Evolutionary conservation across 176 grass and related monocot species (phyloP).

Genomic region (Melocanna baccifera): DNA sequence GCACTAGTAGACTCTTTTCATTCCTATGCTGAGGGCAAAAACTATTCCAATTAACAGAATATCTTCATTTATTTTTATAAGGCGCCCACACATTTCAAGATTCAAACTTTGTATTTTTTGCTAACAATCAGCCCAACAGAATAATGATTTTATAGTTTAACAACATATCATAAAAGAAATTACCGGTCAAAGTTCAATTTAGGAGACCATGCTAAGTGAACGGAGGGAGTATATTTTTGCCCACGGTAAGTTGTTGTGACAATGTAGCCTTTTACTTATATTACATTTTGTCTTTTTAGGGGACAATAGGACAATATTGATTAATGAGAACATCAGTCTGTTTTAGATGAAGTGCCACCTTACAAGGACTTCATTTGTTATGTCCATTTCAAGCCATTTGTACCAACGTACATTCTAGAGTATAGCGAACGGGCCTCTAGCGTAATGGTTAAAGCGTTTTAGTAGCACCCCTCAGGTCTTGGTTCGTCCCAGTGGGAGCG

Average conservation of each 20-base stretch:
- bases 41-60: neutral
- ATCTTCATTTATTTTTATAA: conserved; percentile 11
- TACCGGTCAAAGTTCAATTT: neutral
- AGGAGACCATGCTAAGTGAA: neutral
- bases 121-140: neutral
- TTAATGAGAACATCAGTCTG: neutral
- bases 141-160: neutral
- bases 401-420: neutral
- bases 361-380: neutral
- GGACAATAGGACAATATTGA: neutral
- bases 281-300: neutral
- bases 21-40: neutral
- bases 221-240: neutral
- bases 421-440: no score
- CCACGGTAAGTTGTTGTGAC: neutral
- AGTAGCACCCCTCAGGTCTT: no score
- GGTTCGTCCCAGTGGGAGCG: no score
- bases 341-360: neutral
- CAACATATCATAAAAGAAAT: neutral
- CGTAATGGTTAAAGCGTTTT: no score
- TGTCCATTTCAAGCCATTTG: neutral
- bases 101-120: neutral
- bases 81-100: neutral
- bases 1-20: neutral
- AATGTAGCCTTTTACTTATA: neutral